Evolutionary conservation across 2,329 filamentous ascomycete species (phyloP).

Genomic region (Diaporthe sp.): DNA sequence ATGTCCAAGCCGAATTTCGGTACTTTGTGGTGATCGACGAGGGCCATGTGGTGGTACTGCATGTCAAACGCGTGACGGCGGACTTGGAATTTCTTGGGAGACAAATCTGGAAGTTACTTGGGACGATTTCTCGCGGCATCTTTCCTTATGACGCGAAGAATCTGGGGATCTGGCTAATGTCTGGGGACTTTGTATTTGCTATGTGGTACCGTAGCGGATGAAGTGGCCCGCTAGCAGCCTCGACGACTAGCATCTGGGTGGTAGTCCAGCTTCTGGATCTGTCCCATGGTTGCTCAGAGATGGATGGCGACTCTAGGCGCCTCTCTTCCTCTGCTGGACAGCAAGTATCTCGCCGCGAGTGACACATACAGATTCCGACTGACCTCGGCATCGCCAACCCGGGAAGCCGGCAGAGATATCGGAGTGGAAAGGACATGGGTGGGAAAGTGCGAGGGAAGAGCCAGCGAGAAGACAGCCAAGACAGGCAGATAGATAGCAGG

Average conservation of each 20-base stretch:
- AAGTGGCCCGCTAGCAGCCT: conserved; percentile 5
- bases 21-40: conserved; percentile 16
- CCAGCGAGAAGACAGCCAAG: conserved; percentile 6
- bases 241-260: neutral
- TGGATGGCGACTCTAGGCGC: neutral
- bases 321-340: neutral
- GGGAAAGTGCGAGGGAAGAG: neutral
- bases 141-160: neutral
- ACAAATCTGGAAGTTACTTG: conserved; percentile 20
- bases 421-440: neutral
- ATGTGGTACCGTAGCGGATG: neutral
- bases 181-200: neutral
- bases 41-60: conserved; percentile 11
- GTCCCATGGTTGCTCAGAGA: neutral
- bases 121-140: neutral
- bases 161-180: neutral
- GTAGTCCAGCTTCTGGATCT: neutral
- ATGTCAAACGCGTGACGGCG: conserved; percentile 22
- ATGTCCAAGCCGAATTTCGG: conserved; percentile 24
- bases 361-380: neutral
- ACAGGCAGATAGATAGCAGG: neutral
- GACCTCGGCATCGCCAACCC: neutral
- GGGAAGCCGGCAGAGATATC: conserved; percentile 11
- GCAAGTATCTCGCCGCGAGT: neutral
- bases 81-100: neutral